A percentile compares a stretch with the other conserved stretches of the same genome.
Conservation (phyloP, 768 basidiomycete species). For the Vishniacozyma victoriae region DNA sequence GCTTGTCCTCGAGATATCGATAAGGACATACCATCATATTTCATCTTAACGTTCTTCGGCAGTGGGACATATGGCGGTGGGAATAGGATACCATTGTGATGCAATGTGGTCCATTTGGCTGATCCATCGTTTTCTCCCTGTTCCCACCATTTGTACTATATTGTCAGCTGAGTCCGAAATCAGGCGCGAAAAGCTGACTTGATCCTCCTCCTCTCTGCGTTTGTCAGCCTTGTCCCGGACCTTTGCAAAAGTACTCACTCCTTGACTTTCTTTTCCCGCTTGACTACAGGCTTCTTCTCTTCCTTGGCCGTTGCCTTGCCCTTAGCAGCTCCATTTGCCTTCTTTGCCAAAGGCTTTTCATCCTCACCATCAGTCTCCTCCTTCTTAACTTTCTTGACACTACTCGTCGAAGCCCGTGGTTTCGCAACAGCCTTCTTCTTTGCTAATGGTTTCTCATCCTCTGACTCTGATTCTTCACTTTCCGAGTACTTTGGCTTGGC, state of each 20-base stretch:
- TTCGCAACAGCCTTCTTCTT: conserved; percentile 19
- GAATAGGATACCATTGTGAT: conserved; percentile 91
- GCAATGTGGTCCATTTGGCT: conserved; percentile 89
- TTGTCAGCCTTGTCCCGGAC: neutral
- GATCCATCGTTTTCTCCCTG: conserved; percentile 58
- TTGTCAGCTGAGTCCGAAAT: conserved; percentile 58
- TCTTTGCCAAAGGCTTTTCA: conserved; percentile 47
- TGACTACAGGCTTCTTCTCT: conserved; percentile 18
- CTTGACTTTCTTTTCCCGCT: conserved; percentile 49
- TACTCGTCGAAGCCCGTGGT: conserved; percentile 13
- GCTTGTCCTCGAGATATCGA: conserved; percentile 1
- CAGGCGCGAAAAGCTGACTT: conserved; percentile 45
- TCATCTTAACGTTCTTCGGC: conserved; percentile 80
- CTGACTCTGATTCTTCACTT: conserved; percentile 38
- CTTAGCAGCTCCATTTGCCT: conserved; percentile 30
- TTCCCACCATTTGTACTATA: conserved; percentile 86
- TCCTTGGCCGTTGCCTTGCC: conserved; percentile 20
- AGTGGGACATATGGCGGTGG: conserved; percentile 88
- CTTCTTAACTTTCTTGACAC: conserved; percentile 51
- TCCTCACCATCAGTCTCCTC: conserved; percentile 50
- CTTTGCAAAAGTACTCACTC: conserved; percentile 49
- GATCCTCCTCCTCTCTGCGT: neutral
- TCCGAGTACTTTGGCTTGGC: conserved; percentile 32
- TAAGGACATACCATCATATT: conserved; percentile 70
- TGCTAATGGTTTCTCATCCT: conserved; percentile 1